Evolutionary conservation across 768 basidiomycete species (phyloP).

Genomic region (Termitomyces heimii): DNA sequence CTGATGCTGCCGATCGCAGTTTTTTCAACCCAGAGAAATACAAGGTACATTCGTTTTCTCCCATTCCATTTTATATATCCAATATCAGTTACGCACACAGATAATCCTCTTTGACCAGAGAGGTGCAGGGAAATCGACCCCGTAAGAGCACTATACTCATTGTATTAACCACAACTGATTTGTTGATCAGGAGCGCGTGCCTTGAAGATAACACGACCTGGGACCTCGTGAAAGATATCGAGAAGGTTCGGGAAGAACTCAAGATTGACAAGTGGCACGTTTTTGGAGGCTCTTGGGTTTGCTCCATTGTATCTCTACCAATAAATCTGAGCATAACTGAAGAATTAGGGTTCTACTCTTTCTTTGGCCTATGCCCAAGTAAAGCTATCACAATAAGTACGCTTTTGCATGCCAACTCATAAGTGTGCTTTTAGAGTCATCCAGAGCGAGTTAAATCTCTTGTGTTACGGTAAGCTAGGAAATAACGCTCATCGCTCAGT

Average conservation of each 20-base stretch:
- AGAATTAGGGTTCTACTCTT: slow-evolving; percentile 72
- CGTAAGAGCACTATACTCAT: slow-evolving; percentile 38
- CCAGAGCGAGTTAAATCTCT: slow-evolving; percentile 77
- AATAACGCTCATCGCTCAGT: background rate
- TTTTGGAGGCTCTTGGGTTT: slow-evolving; percentile 91
- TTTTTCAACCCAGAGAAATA: slow-evolving; percentile 87
- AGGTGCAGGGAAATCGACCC: slow-evolving; percentile 81
- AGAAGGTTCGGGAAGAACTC: slow-evolving; percentile 72
- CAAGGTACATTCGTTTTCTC: slow-evolving; percentile 39
- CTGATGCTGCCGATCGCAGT: slow-evolving; percentile 55
- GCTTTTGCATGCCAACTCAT: background rate
- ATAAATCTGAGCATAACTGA: background rate
- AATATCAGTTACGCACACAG: slow-evolving; percentile 24
- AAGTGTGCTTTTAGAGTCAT: slow-evolving; percentile 47
- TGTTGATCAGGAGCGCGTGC: slow-evolving; percentile 50
- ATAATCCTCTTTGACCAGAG: slow-evolving; percentile 89
- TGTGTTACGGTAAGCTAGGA: slow-evolving; percentile 54
- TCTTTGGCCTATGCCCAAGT: slow-evolving; percentile 85
- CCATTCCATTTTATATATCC: background rate
- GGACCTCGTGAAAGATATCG: slow-evolving; percentile 89
- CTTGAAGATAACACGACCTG: slow-evolving; percentile 90
- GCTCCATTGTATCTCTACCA: slow-evolving; percentile 10
- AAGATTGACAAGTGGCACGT: slow-evolving; percentile 86
- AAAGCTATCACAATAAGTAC: background rate
- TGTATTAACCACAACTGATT: background rate